Evolutionary conservation across 257 asterid species (phyloP).

Genomic region (Cinchona pubescens): DNA sequence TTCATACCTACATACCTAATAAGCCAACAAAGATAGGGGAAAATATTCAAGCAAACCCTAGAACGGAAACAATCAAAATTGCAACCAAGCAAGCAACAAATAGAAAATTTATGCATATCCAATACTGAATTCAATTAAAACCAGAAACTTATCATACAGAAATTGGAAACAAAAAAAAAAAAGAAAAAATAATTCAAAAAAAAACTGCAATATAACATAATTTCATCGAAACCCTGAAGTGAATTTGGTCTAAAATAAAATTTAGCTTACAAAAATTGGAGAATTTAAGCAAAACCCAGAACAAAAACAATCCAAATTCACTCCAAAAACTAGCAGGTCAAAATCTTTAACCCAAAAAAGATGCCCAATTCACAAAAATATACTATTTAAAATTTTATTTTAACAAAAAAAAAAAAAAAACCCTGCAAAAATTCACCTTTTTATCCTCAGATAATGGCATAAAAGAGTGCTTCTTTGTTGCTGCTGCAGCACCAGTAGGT

Average conservation of each 20-base stretch:
- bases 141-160: not conserved
- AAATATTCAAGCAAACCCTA: not conserved
- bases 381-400: too few relatives aligned
- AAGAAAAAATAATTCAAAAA: not conserved
- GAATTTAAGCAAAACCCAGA: constrained; percentile 1
- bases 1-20: not conserved
- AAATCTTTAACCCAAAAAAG: not conserved
- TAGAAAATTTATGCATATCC: not conserved
- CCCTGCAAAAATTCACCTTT: constrained; percentile 48
- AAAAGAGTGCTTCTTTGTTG: constrained; percentile 56
- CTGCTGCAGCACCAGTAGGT: constrained; percentile 52
- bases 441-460: constrained; percentile 70
- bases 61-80: not conserved
- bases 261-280: not conserved
- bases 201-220: not conserved
- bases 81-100: not conserved
- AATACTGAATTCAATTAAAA: not conserved
- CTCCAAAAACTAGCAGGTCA: not conserved
- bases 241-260: not conserved
- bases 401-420: not conserved
- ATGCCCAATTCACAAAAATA: not conserved
- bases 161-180: not conserved
- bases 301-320: constrained; percentile 7
- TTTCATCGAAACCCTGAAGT: constrained; percentile 6
- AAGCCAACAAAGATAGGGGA: not conserved